Evolutionary conservation across 495 filamentous ascomycete species (phyloP).

Genomic region (Cercophora samala): DNA sequence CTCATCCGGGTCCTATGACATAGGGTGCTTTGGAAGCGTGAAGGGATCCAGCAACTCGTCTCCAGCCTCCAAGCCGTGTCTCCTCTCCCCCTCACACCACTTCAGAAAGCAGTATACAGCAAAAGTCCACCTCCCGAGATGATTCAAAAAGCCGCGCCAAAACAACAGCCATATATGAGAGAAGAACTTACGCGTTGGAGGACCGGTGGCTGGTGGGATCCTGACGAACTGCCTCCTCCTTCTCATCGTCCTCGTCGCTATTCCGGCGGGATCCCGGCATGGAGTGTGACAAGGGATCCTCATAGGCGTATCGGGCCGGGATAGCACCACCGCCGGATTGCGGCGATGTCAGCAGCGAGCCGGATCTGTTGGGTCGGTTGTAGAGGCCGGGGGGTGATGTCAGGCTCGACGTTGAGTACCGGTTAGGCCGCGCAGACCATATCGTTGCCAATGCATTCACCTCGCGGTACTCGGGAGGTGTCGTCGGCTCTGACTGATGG

Average conservation of each 20-base stretch:
- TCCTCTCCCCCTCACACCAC: not conserved
- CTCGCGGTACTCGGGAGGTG: constrained; percentile 90
- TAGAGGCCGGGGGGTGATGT: constrained; percentile 74
- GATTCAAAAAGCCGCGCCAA: not conserved
- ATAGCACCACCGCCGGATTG: constrained; percentile 47
- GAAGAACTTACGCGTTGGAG: constrained; percentile 59
- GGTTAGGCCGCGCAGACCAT: constrained; percentile 70
- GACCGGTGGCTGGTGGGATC: constrained; percentile 65
- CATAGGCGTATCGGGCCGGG: constrained; percentile 48
- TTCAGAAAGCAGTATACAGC: not conserved
- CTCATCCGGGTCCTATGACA: no score
- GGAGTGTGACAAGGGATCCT: constrained; percentile 71
- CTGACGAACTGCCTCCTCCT: constrained; percentile 61
- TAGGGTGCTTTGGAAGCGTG: no score
- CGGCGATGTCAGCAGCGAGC: constrained; percentile 64
- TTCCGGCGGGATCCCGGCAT: constrained; percentile 82
- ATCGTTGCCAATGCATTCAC: constrained; percentile 61
- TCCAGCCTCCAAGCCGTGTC: not conserved
- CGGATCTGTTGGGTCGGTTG: constrained; percentile 67
- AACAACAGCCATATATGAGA: not conserved
- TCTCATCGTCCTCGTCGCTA: constrained; percentile 74
- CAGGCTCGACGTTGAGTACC: constrained; percentile 79
- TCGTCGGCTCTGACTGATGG: constrained; percentile 88
- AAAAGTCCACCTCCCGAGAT: not conserved
- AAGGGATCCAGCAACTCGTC: not conserved